Percentiles rank a stretch among this genome's conserved stretches.
Conservation (phyloP, 495 filamentous ascomycete genomes). For the Jackrogersella multiformis region DNA sequence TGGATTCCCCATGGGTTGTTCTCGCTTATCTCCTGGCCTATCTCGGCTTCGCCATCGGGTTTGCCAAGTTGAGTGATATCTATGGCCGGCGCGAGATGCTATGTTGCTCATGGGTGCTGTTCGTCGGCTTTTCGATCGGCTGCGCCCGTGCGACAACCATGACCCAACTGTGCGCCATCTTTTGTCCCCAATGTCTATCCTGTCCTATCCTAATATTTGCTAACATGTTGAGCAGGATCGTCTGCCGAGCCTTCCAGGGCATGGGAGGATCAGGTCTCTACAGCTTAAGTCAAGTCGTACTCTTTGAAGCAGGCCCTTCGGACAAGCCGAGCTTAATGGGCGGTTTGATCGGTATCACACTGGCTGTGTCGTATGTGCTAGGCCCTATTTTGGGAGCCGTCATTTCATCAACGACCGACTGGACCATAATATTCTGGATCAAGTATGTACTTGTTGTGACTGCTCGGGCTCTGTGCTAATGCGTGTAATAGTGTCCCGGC, state of each 20-base stretch:
- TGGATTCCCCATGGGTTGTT: slow-evolving; percentile 66
- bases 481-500: slow-evolving; percentile 61
- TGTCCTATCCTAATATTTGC: not conserved
- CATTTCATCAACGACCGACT: slow-evolving; percentile 68
- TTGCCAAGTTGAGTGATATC: slow-evolving; percentile 69
- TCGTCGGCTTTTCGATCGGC: slow-evolving; percentile 64
- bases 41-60: slow-evolving; percentile 67
- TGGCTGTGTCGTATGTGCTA: slow-evolving; percentile 58
- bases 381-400: slow-evolving; percentile 76
- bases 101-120: slow-evolving; percentile 60
- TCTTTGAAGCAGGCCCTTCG: slow-evolving; percentile 64
- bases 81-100: slow-evolving; percentile 63
- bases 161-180: slow-evolving; percentile 60
- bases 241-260: slow-evolving; percentile 68
- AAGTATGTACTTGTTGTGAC: slow-evolving; percentile 54
- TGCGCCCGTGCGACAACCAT: slow-evolving; percentile 64
- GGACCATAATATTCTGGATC: slow-evolving; percentile 79
- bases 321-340: slow-evolving; percentile 57
- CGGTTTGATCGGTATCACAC: slow-evolving; percentile 54
- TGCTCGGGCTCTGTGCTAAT: slow-evolving; percentile 8
- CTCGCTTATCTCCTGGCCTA: slow-evolving; percentile 69
- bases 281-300: slow-evolving; percentile 62
- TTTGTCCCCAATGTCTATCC: not conserved
- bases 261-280: slow-evolving; percentile 69
- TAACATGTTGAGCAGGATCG: slow-evolving; percentile 55